Conservation (phyloP, 75 land plant species). For the Sequoiadendron giganteum region DNA sequence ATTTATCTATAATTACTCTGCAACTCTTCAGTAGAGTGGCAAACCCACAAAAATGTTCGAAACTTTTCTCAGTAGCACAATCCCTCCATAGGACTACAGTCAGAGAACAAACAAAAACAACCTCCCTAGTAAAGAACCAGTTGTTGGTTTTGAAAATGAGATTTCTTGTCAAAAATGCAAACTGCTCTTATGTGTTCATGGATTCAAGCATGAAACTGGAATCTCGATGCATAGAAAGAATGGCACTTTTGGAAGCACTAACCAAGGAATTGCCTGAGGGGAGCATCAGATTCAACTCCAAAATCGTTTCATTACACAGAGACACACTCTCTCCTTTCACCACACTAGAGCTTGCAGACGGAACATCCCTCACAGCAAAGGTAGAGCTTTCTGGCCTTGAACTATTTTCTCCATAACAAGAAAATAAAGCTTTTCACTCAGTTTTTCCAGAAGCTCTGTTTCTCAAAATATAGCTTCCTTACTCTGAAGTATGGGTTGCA, state of each 20-base stretch:
- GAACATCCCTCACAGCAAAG: slow-evolving; percentile 31
- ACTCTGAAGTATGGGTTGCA: background rate
- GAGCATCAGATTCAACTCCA: too few relatives aligned
- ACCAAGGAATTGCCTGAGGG: slow-evolving; percentile 31
- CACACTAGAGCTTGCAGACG: slow-evolving; percentile 29
- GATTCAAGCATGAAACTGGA: slow-evolving; percentile 5
- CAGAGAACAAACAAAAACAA: too few relatives aligned
- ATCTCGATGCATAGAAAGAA: slow-evolving; percentile 28
- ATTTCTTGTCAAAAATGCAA: background rate
- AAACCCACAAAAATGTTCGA: too few relatives aligned
- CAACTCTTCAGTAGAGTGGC: too few relatives aligned
- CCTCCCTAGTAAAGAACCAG: too few relatives aligned
- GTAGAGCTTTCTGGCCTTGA: background rate
- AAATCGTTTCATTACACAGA: slow-evolving; percentile 15
- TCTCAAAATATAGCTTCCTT: too few relatives aligned
- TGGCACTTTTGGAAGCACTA: slow-evolving; percentile 23
- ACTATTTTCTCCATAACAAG: background rate
- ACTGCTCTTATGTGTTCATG: background rate
- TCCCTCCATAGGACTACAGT: too few relatives aligned
- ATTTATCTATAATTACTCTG: too few relatives aligned
- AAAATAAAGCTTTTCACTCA: too few relatives aligned
- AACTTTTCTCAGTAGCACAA: too few relatives aligned
- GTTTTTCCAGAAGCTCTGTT: too few relatives aligned
- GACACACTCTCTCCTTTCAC: background rate
- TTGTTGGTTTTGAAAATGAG: too few relatives aligned